These are phyloP conservation scores for Penium margaritaceum DNA, from an alignment of 139 green algal genomes.

Conservation along the genomic window DNA sequence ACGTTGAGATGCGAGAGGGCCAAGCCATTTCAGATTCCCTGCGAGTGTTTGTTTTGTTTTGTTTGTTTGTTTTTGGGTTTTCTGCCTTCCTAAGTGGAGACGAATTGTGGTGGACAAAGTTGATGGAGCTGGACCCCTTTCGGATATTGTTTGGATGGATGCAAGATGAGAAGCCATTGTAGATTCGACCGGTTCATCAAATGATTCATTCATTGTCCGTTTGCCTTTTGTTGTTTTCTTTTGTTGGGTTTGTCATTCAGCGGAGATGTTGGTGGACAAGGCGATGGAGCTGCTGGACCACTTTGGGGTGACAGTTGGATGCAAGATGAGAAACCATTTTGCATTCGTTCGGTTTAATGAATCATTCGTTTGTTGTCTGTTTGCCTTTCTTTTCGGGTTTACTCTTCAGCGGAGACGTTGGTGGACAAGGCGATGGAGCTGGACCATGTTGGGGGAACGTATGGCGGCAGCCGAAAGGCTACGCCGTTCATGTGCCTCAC, in stretches of 20 bases:
- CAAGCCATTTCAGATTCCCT: too few species aligned
- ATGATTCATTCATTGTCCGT: too few species aligned
- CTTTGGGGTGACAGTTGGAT: too few species aligned
- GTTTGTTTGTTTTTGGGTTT: too few species aligned
- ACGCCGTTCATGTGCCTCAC: slow-evolving; percentile 89
- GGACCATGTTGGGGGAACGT: slow-evolving; percentile 70
- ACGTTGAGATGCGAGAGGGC: too few species aligned
- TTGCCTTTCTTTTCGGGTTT: not conserved
- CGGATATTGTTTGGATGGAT: not conserved
- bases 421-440: slow-evolving; percentile 89
- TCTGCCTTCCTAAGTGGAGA: too few species aligned
- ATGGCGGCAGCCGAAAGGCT: slow-evolving; percentile 70
- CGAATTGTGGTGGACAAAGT: too few species aligned
- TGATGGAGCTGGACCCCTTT: too few species aligned
- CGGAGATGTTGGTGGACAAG: slow-evolving; percentile 88
- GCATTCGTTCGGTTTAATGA: too few species aligned
- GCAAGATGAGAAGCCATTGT: not conserved
- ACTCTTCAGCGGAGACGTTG: slow-evolving; percentile 77
- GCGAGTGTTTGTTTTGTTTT: too few species aligned
- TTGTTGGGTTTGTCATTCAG: slow-evolving; percentile 42
- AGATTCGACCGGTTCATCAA: not conserved
- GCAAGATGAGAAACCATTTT: too few species aligned
- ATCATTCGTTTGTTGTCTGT: not conserved
- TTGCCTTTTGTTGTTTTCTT: not conserved
- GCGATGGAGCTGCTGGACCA: slow-evolving; percentile 77